A percentile compares a stretch with the other conserved stretches of the same genome.
Evolutionary conservation across 2,329 filamentous ascomycete species (phyloP).

Genomic region (Verticillium longisporum): DNA sequence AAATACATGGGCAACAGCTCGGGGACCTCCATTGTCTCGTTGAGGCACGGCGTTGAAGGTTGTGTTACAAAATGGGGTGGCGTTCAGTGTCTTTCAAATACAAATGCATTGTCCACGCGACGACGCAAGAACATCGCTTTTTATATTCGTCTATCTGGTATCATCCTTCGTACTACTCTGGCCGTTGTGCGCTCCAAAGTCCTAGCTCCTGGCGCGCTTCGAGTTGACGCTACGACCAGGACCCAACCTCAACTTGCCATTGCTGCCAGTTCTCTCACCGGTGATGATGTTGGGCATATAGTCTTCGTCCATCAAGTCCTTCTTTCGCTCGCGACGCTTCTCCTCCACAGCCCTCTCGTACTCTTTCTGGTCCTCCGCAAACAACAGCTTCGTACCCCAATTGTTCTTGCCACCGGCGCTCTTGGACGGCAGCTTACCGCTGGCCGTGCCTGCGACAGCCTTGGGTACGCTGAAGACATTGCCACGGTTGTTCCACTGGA

Average conservation of each 20-base stretch:
- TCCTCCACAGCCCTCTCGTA: conserved; percentile 59
- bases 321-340: conserved; percentile 60
- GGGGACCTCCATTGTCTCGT: background rate
- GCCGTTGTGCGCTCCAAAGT: background rate
- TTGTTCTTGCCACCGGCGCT: conserved; percentile 73
- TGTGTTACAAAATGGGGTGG: background rate
- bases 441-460: conserved; percentile 72
- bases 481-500: conserved; percentile 91
- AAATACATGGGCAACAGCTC: background rate
- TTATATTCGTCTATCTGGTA: conserved; percentile 9
- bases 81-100: background rate
- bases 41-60: background rate
- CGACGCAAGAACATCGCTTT: background rate
- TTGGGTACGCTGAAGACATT: conserved; percentile 93
- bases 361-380: conserved; percentile 96
- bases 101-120: background rate
- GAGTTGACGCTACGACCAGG: conserved; percentile 78
- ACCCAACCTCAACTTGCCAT: conserved; percentile 70
- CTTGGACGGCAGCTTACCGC: conserved; percentile 61
- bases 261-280: conserved; percentile 60
- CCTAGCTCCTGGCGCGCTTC: conserved; percentile 19
- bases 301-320: conserved; percentile 91
- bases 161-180: conserved; percentile 9
- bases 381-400: conserved; percentile 77
- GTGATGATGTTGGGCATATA: conserved; percentile 80